Conservation (phyloP, 148 eudicot genomes). For the Silene conica region DNA sequence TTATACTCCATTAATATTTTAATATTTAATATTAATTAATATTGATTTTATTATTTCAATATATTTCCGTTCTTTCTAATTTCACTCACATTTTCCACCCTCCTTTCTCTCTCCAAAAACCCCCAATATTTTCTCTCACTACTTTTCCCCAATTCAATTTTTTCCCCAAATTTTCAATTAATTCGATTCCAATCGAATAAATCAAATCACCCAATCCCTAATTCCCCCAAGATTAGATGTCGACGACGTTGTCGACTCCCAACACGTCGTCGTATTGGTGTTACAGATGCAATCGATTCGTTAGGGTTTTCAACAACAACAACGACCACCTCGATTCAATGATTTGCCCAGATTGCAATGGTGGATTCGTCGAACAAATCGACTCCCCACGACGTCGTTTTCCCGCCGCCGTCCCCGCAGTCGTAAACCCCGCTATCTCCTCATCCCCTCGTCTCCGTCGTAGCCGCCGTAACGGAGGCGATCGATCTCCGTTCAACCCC, state of each 20-base stretch:
- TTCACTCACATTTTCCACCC: slow-evolving; percentile 4
- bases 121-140: background rate
- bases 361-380: slow-evolving; percentile 77
- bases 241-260: slow-evolving; percentile 30
- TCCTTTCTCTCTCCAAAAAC: background rate
- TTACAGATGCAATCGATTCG: slow-evolving; percentile 78
- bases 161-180: too few relatives aligned
- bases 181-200: background rate
- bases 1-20: too few relatives aligned
- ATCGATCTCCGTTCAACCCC: slow-evolving; percentile 87
- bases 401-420: slow-evolving; percentile 45
- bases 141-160: background rate
- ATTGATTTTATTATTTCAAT: background rate
- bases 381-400: slow-evolving; percentile 46
- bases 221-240: background rate
- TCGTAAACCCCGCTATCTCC: background rate
- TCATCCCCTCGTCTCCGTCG: slow-evolving; percentile 37
- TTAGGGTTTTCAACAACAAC: slow-evolving; percentile 36
- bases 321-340: slow-evolving; percentile 2
- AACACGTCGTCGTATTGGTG: slow-evolving; percentile 69
- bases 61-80: background rate
- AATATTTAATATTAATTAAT: too few relatives aligned
- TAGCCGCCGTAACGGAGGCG: slow-evolving; percentile 51
- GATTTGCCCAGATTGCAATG: slow-evolving; percentile 68
- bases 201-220: background rate